Evolutionary conservation across 140 eudicot genomes (phyloP), one percentile per base, ranked within the genome.

Genomic region (Flaveria floridana): DNA sequence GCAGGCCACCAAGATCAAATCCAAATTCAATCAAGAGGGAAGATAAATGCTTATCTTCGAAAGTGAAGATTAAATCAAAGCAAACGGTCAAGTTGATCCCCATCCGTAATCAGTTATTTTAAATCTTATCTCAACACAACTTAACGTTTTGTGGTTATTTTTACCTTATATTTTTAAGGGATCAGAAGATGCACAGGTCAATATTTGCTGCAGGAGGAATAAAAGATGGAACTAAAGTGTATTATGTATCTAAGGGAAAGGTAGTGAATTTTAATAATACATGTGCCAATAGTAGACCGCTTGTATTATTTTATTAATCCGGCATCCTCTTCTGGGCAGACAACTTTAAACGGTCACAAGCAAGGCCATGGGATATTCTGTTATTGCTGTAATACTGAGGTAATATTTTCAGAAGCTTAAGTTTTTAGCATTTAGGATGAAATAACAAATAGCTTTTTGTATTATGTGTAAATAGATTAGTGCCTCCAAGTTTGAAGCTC

Each of bases 401-500:
- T 86, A 82, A 76, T 50, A 57, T 16, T 12, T 73, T 62, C 55
- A 39, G 26, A 64, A 34, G 21, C 26, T 47, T n/a, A 50, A 34
- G 19, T 39, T 50, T 57, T 30, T 63, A 46, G 63, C 28, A 23
- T 61, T 11, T 28, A 20, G 63, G 65, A 62, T 59, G 58, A 81
- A 65, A 16, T 18, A 65, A 37, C 15, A 65, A 7, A 62, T 5
- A 55, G 26, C 61, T 81, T 47, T 76, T 57, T 37, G 5, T 58
- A n/a, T 52, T 37, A 16, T 81, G 23, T 52, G 57, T 79, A 74
- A 72, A 70, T 78, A 92, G 98, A 78, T 94, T 58, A 90, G 97
- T 77, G 85, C 97, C 28, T 88, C 99, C 37, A 82, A 47, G 55
- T 94, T 94, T 67, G 96, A 94, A 85, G 89, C 85, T 30, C 99